Conservation (phyloP, 2,329 filamentous ascomycete genomes). For the Dothiorella sarmentorum region DNA sequence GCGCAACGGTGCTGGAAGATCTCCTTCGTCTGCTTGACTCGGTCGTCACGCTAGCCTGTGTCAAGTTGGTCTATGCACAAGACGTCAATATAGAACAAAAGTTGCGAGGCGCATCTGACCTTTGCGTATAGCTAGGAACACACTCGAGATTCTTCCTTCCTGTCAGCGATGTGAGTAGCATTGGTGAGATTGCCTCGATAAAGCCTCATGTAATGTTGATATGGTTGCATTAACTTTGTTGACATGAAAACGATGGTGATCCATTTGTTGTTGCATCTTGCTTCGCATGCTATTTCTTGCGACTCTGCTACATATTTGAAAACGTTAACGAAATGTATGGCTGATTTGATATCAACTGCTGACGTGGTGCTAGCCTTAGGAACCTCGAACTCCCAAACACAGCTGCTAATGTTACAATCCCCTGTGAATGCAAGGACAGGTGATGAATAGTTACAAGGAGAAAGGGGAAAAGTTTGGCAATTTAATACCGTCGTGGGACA, state of each 20-base stretch:
- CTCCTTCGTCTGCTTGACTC: constrained; percentile 17
- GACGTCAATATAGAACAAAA: constrained; percentile 22
- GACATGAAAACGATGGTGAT: no score
- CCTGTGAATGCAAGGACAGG: neutral
- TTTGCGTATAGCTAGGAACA: constrained; percentile 7
- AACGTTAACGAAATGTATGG: neutral
- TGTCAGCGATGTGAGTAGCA: no score
- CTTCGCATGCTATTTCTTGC: no score
- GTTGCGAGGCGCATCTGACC: constrained; percentile 15
- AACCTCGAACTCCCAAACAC: neutral
- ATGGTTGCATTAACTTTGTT: no score
- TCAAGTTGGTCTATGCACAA: constrained; percentile 21
- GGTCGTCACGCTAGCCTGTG: constrained; percentile 9
- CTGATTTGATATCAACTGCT: neutral
- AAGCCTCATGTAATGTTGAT: no score
- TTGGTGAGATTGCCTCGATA: no score
- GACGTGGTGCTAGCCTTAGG: neutral
- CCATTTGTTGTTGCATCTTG: no score
- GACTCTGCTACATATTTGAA: no score
- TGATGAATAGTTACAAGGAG: no score
- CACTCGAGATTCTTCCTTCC: constrained; percentile 14
- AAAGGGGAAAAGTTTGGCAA: neutral
- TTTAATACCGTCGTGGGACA: neutral
- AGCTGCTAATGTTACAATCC: neutral
- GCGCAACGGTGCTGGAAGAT: constrained; percentile 14